A percentile compares a stretch with the other conserved stretches of the same genome.
Conservation (phyloP, 441 rosid genomes). For the Adansonia rubrostipa region DNA sequence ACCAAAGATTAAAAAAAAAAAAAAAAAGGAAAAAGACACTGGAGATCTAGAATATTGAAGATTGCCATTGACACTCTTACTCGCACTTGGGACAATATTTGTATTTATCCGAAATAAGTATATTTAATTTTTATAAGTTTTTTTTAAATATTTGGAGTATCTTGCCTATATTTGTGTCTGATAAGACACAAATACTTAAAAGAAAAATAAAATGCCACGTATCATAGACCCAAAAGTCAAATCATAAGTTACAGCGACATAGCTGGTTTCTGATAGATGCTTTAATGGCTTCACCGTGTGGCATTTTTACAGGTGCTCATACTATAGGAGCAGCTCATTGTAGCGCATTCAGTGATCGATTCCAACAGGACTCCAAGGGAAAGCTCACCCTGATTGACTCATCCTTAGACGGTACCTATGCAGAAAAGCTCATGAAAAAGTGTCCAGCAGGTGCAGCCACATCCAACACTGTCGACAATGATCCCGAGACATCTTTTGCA, state of each 20-base stretch:
- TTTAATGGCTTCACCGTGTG: background rate
- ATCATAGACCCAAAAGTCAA: too few species aligned
- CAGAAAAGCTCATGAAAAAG: slow-evolving; percentile 53
- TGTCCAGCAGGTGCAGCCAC: slow-evolving; percentile 60
- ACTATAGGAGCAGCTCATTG: slow-evolving; percentile 89
- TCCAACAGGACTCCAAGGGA: slow-evolving; percentile 57
- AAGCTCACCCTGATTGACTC: slow-evolving; percentile 54
- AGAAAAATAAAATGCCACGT: too few species aligned
- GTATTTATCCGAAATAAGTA: too few species aligned
- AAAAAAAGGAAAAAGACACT: too few species aligned
- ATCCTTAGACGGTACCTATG: slow-evolving; percentile 60
- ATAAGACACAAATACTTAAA: too few species aligned
- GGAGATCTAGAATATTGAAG: background rate
- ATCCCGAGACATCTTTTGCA: slow-evolving; percentile 61
- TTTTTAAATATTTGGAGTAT: too few species aligned
- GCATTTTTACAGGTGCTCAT: slow-evolving; percentile 66
- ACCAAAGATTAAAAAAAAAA: too few species aligned
- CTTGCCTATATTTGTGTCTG: too few species aligned
- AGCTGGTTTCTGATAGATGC: background rate
- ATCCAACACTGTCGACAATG: slow-evolving; percentile 59
- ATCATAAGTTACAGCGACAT: background rate
- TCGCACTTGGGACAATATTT: too few species aligned
- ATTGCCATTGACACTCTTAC: too few species aligned
- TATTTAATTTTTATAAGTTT: too few species aligned
- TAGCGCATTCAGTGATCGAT: slow-evolving; percentile 72